These are phyloP conservation scores for Schizophyllum amplum DNA, from an alignment of 1,284 basidiomycete species.

Conservation along the genomic window DNA sequence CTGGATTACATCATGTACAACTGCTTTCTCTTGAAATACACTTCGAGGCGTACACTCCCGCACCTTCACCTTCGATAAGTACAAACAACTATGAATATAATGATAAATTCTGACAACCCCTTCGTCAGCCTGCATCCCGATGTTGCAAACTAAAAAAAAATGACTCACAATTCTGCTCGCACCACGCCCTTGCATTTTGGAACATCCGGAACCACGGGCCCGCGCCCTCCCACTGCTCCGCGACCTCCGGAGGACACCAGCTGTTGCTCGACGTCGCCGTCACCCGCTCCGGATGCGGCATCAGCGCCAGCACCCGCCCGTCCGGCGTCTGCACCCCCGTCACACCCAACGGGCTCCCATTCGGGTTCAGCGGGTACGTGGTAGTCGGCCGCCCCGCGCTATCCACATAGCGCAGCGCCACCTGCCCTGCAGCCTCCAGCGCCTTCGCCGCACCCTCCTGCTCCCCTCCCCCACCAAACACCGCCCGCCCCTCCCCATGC, in stretches of 20 bases:
- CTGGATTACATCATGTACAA: too few relatives aligned
- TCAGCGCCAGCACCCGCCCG: constrained; percentile 87
- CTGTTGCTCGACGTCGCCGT: constrained; percentile 74
- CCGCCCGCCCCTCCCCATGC: constrained; percentile 90
- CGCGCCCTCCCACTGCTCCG: constrained; percentile 53
- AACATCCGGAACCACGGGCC: constrained; percentile 97
- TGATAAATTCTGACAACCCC: too few relatives aligned
- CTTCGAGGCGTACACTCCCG: too few relatives aligned
- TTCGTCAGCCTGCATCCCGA: too few relatives aligned
- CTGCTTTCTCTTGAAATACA: too few relatives aligned
- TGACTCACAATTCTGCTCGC: constrained; percentile 25
- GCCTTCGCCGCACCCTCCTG: constrained; percentile 13
- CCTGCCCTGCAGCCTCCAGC: constrained; percentile 43
- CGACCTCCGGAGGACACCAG: constrained; percentile 65
- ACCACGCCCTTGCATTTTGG: constrained; percentile 79
- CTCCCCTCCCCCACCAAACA: constrained; percentile 35
- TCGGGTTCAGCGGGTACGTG: constrained; percentile 90
- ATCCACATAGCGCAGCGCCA: constrained; percentile 77
- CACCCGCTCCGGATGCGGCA: constrained; percentile 93
- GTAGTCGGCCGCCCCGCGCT: constrained; percentile 57
- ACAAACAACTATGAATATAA: too few relatives aligned
- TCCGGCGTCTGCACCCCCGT: constrained; percentile 83
- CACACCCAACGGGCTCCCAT: constrained; percentile 83
- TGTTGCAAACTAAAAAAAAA: too few relatives aligned
- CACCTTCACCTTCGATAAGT: too few relatives aligned